Conservation (phyloP, 345 rosid genomes). For the Rhodomyrtus tomentosa region DNA sequence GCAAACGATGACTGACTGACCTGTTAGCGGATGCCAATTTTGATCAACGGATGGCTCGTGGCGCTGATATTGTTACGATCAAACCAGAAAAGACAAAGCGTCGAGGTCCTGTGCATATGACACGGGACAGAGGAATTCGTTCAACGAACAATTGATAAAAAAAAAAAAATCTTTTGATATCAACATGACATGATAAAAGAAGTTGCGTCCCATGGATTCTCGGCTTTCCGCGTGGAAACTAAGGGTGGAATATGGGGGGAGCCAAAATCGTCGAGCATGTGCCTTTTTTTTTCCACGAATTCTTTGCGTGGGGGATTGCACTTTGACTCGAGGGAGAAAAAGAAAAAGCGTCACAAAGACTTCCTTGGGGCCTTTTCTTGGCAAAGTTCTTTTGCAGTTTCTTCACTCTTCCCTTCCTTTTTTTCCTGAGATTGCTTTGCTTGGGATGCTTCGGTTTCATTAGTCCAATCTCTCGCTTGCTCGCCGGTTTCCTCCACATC, state of each 20-base stretch:
- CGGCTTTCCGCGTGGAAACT: neutral
- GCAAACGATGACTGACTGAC: neutral
- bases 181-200: neutral
- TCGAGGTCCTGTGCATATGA: fast-evolving
- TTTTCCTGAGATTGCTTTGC: neutral
- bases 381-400: neutral
- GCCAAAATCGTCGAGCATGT: neutral
- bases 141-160: fast-evolving
- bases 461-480: neutral
- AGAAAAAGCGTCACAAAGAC: neutral
- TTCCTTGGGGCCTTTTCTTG: neutral
- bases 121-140: neutral
- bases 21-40: neutral
- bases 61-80: fast-evolving
- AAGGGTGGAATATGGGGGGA: neutral
- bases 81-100: neutral
- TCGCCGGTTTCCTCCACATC: neutral
- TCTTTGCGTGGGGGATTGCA: slow-evolving; percentile 1
- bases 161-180: neutral
- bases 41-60: neutral
- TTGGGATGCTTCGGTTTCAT: neutral
- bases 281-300: neutral
- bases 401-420: neutral
- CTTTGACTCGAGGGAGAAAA: neutral
- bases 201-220: neutral